Evolutionary conservation across 306 rosid genomes (phyloP).

Genomic region (Vigna radiata): DNA sequence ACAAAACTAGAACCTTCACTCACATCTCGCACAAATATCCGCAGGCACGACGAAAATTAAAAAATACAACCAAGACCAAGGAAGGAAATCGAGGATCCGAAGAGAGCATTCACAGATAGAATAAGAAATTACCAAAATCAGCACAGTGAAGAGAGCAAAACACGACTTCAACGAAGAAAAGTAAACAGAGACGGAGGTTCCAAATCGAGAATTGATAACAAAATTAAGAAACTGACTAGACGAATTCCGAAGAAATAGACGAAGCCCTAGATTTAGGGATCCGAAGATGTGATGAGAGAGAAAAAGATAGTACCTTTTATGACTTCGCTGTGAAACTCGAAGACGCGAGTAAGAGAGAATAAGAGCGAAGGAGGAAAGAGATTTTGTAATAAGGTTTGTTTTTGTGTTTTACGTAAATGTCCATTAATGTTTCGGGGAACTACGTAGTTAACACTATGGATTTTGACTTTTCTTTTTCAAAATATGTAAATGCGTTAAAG

Average conservation of each 20-base stretch:
- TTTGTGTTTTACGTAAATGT: constrained; percentile 44
- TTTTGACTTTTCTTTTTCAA: background rate
- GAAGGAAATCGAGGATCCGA: constrained; percentile 45
- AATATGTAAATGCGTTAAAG: no score
- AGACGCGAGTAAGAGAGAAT: constrained; percentile 49
- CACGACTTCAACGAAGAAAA: constrained; percentile 17
- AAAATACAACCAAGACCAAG: constrained; percentile 22
- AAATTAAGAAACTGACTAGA: constrained; percentile 33
- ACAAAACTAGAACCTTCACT: background rate
- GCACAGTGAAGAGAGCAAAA: constrained; percentile 19
- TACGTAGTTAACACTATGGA: constrained; percentile 45
- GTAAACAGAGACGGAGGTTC: constrained; percentile 1
- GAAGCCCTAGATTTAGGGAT: constrained; percentile 91
- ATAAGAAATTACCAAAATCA: constrained; percentile 20
- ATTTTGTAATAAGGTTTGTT: background rate
- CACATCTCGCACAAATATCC: constrained; percentile 1
- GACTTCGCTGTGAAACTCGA: constrained; percentile 62
- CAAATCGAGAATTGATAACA: background rate
- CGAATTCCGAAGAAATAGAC: constrained; percentile 37
- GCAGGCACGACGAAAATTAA: constrained; percentile 35
- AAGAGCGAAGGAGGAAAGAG: background rate
- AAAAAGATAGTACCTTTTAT: constrained; percentile 50
- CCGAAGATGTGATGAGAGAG: constrained; percentile 39
- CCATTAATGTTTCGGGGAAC: constrained; percentile 15
- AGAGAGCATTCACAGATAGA: constrained; percentile 7